Evolutionary conservation across 768 basidiomycete species (phyloP), one percentile per base, ranked within the genome.

Genomic region (Mycena polygramma): DNA sequence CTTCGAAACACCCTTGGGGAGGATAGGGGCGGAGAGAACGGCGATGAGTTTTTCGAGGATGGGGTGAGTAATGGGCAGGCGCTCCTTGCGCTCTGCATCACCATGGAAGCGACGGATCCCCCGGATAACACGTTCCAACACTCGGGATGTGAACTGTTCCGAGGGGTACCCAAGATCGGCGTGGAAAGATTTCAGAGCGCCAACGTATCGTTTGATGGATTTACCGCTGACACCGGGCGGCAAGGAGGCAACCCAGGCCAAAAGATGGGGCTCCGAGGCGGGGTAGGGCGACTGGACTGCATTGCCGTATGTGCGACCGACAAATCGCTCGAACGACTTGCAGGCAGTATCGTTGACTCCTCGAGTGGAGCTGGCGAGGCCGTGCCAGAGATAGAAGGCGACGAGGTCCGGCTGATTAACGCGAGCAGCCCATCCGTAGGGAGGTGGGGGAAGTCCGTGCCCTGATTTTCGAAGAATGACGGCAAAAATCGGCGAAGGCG

Each of bases 321-420:
- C 41, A 19, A 63, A 63, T 0, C 41, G 51, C n/a, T 63, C 52
- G 13, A 63, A 63, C 9, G 63, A 63, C n/a, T 55, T 54, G 63
- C 63, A 63, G 41, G 63, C 63, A 30, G 52, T 63, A 39, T 39
- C 39, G 39, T 39, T 39, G 39, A 39, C 39, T 39, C 39, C 39
- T 39, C 39, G 39, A 39, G 57, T 58, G 39, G 57, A 58, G n/a
- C 57, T 58, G 39, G 57, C 57, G 1, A 58, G 41, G 6, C 57
- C 43, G n/a, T 63, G 63, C 63, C 63, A 63, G 13, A 63, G 37
- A 22, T 54, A 63, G 20, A 63, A 54, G 39, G 63, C 63, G 30
- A 63, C 52, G 43, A 26, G 41, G 17, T 63, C 63, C 20, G 63
- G 63, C 52, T 63, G 63, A 41, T 63, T 54, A 20, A 63, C 52